These are phyloP conservation scores for Prunus persica DNA, from an alignment of 306 rosid genomes.

Conservation along the genomic window DNA sequence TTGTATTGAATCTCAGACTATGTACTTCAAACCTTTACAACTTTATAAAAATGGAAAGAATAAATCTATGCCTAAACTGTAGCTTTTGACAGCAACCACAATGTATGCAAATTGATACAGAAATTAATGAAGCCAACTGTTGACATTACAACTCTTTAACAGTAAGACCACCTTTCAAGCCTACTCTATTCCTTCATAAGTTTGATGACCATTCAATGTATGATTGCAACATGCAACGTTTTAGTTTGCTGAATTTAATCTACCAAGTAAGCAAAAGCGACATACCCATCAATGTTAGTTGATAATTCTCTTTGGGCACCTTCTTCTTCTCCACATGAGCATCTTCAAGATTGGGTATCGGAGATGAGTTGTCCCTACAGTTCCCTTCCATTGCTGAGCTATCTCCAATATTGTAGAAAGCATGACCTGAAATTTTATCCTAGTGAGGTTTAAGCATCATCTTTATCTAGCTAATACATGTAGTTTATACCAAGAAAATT, in stretches of 20 bases:
- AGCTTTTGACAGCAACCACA: too few relatives aligned
- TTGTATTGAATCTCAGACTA: too few relatives aligned
- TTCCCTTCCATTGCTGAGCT: slow-evolving; percentile 3
- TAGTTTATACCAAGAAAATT: not conserved
- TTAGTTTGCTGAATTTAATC: not conserved
- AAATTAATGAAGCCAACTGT: too few relatives aligned
- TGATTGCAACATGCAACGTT: not conserved
- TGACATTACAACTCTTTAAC: too few relatives aligned
- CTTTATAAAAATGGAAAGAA: too few relatives aligned
- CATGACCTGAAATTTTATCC: slow-evolving; percentile 10
- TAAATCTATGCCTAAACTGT: too few relatives aligned
- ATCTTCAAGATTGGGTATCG: not conserved
- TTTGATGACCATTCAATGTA: not conserved
- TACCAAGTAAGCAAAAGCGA: not conserved
- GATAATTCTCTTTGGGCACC: not conserved
- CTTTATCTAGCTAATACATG: not conserved
- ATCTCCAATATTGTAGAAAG: slow-evolving; percentile 12
- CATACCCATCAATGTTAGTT: slow-evolving; percentile 6
- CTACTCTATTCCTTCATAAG: not conserved
- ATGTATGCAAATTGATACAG: too few relatives aligned
- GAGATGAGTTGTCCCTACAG: not conserved
- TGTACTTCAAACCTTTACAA: too few relatives aligned
- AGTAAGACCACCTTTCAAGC: not conserved
- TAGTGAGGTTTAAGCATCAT: not conserved
- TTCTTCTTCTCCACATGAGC: slow-evolving; percentile 3